Base-by-base conservation (phyloP, 1,284 basidiomycete genomes). In the Cutaneotrichosporon sp. region DNA sequence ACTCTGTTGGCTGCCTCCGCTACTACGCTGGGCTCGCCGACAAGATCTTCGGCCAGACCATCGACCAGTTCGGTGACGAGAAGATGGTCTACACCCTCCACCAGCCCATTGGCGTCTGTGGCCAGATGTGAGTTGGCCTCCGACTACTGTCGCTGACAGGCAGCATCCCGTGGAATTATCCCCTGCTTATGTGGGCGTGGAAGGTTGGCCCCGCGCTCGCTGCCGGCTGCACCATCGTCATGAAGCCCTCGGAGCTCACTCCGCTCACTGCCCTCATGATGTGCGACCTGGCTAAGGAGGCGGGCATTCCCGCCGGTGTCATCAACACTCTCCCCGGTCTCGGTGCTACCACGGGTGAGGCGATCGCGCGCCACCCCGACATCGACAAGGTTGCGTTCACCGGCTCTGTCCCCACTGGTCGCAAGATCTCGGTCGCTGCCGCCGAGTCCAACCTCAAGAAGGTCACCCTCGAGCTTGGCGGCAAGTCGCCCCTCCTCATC, bases 81-180 rank as follows among this genome's bases (percentile, higher is more conserved):
- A 92, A 91, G 75, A 75, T 90, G 52, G 86, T 86, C 16, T 90
- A 90, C 74, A 92, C 90, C 19, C 82, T 85, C 41, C 88, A 92
- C 72, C 92, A 97, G 60, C 91, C 93, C 26, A 87, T 97, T 64
- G 92, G 92, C 43, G 92, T 96, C 34, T 91, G 87, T 65, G 90
- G 87, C 12, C 88, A 90, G 67, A 91, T 92, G 86, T 88, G 67
- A 62, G 81, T 74, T 5, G 2, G 14, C 8, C n/a, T 24, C 6
- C 12, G 3, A 2, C 5, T 6, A 11, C 17, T 4, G 16, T 14
- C 25, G 37, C 47, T 54, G 19, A 53, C 52, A n/a, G 35, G 10
- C 65, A 89, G 87, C 62, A 90, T 90, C 61, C 88, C 88, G 11
- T 90, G 87, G 87, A 92, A 92, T 76, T 93, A 91, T 71, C 91